A percentile compares a stretch with the other conserved stretches of the same genome.
Conservation (phyloP, 2,329 filamentous ascomycete genomes). For the Dactylellina cionopaga region DNA sequence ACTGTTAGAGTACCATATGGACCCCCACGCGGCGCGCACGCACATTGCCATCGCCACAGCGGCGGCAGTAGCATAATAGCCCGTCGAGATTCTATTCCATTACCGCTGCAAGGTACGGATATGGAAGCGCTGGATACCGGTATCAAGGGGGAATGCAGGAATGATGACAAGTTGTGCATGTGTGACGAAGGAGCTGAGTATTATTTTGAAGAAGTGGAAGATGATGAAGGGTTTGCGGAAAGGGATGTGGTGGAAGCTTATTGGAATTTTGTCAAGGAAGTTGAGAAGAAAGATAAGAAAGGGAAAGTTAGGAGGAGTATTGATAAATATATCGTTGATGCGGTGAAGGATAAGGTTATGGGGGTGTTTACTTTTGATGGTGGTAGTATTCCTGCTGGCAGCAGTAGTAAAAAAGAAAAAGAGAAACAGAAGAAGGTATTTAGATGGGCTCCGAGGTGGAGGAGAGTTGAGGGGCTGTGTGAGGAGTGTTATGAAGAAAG, state of each 20-base stretch:
- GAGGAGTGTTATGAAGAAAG: not conserved
- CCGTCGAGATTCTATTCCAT: too few relatives aligned
- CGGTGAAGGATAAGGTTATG: not conserved
- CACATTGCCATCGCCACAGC: too few relatives aligned
- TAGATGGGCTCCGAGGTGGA: conserved; percentile 19
- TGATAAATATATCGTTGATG: not conserved
- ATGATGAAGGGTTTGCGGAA: not conserved
- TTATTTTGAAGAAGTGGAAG: conserved; percentile 1
- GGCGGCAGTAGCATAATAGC: too few relatives aligned
- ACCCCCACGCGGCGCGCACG: not conserved
- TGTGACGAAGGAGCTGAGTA: conserved; percentile 2
- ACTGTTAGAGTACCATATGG: conserved; percentile 8
- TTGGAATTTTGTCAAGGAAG: not conserved
- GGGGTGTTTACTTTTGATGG: not conserved
- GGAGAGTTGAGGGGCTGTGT: conserved; percentile 18
- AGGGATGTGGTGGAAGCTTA: not conserved
- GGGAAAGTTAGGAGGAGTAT: not conserved
- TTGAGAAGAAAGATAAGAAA: not conserved
- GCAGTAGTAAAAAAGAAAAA: not conserved
- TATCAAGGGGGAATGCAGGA: not conserved
- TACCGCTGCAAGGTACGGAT: too few relatives aligned
- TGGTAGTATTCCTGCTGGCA: not conserved
- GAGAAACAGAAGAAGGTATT: conserved; percentile 5
- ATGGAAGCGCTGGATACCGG: not conserved
- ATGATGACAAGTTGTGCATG: conserved; percentile 21